Evolutionary conservation across 208 protist genomes (phyloP), one percentile per base, ranked within the genome.

Genomic region (Leishmania martiniquensis): DNA sequence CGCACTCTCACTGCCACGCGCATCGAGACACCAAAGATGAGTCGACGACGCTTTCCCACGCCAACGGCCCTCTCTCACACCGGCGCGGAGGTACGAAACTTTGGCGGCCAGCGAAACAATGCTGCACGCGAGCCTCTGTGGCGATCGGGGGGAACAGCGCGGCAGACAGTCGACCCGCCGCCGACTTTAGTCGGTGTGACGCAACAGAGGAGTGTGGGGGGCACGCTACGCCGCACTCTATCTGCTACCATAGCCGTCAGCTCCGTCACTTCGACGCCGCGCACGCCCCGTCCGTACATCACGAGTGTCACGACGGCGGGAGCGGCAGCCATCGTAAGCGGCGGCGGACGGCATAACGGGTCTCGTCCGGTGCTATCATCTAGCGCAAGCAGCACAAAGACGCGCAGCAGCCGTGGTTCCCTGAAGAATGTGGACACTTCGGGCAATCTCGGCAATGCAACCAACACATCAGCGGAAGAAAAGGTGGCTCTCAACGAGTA

Each of bases 231-330:
- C 60, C 80, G 69, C 45, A 77, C 75, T 6, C 75, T 75, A 0
- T 84, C 75, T 0, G 37, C 75, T 29, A 55, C 75, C 4, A 69
- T 68, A 39, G 71, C 54, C 12, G n/a, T 55, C 39, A 62, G 59
- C n/a, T 25, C 57, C 37, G 29, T 37, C 17, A 34, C 20, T 7
- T 65, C 62, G 15, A 79, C 80, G 20, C 71, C 74, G 5, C 75
- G 75, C 69, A 76, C 75, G 1, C 80, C 80, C 39, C 80, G 80
- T 42, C 80, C 32, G 39, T 80, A 73, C 62, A 59, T 84, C 60
- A 67, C 75, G 2, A 84, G 80, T 52, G 80, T 84, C 0, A 80
- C 80, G n/a, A 84, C 73, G 1, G 80, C 80, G 0, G 51, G 12
- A 60, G 77, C 74, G 13, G 51, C 80, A 4, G 80, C 75, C 29